Evolutionary conservation across 1,284 basidiomycete species (phyloP), one percentile per base, ranked within the genome.

Genomic region (Puccinia polysora): DNA sequence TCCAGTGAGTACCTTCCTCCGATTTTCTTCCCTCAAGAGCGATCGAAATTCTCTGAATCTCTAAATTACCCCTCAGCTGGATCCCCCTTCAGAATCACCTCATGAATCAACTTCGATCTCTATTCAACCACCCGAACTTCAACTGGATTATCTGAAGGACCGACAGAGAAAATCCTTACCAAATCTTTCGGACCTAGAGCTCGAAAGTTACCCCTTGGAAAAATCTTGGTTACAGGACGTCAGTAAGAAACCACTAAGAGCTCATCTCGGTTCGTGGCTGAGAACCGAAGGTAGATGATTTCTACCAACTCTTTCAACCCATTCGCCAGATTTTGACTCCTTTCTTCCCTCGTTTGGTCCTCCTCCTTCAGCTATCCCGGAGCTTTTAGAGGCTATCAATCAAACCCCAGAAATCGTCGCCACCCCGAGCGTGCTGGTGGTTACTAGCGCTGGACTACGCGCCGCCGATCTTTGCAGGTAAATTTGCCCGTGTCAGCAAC

Each of bases 231-330:
- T 68, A 28, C 18, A 40, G 18, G 52, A 68, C 53, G 65, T 68
- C 28, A 56, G 52, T 40, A 30, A 58, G 6, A 68, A 68, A 43
- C 65, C 65, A 18, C 30, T 53, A 4, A 43, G 65, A 40, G 65
- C 38, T 68, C 65, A 68, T 14, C 40, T 68, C 18, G 65, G 65
- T 25, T n/a, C 65, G 18, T 68, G 65, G 65, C 65, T 68, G 12
- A 56, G 58, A 34, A 58, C 52, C 12, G 53, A 43, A n/a, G 34
- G 65, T 68, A 30, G 25, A 53, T n/a, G n/a, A n/a, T n/a, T n/a
- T n/a, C n/a, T n/a, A n/a, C n/a, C n/a, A n/a, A n/a, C n/a, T n/a
- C n/a, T n/a, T n/a, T 47, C 20, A 20, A 40, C 25, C 12, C 5
- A n/a, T 58, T 12, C n/a, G 28, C 5, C 2, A 5, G 8, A 20